Evolutionary conservation across 2,329 filamentous ascomycete genomes (phyloP), one percentile per base, ranked within the genome.

Genomic region (Fusarium begoniae): DNA sequence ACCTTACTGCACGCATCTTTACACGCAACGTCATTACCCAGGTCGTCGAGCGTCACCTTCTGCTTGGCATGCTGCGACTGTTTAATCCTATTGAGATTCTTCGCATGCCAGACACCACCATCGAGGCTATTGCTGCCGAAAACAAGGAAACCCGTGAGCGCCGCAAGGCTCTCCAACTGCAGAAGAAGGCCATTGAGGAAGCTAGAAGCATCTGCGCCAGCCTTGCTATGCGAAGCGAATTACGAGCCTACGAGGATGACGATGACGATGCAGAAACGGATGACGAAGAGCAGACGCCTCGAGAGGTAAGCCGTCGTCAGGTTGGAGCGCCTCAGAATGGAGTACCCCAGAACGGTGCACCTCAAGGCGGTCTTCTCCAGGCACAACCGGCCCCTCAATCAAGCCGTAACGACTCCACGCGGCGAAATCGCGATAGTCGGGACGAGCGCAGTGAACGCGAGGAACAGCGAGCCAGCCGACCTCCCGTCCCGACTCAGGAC

Each of bases 61-160:
- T 88, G 17, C 83, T 87, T 44, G 86, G 86, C 37, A 87, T 88
- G 84, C 83, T 87, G 54, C 81, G 84, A 37, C 80, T 88, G 35
- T 88, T 88, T 78, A 87, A 88, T 75, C 85, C 86, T 13, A 84
- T 87, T n/a, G 84, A 86, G 79, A 85, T 88, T 40, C 77, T 88
- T 48, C 81, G 82, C 70, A 86, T 88, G 85, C 80, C 74, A 28
- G 82, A 85, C 64, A 66, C 80, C 8, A 82, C 82, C 9, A 83
- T 88, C 41, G 86, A 88, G 77, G 84, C 83, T 38, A 88, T 88
- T 56, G 86, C 86, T 0, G 85, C 86, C 2, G 86, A 88, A 80
- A 87, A 87, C 76, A 87, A 86, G 81, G 85, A 87, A 79, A 87
- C 86, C 1, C 81, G 86, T 9, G 86, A 88, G 37, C 80, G 85